These are phyloP conservation scores for Ophioceras dolichostomum DNA, from an alignment of 2,329 filamentous ascomycete species.

Conservation along the genomic window DNA sequence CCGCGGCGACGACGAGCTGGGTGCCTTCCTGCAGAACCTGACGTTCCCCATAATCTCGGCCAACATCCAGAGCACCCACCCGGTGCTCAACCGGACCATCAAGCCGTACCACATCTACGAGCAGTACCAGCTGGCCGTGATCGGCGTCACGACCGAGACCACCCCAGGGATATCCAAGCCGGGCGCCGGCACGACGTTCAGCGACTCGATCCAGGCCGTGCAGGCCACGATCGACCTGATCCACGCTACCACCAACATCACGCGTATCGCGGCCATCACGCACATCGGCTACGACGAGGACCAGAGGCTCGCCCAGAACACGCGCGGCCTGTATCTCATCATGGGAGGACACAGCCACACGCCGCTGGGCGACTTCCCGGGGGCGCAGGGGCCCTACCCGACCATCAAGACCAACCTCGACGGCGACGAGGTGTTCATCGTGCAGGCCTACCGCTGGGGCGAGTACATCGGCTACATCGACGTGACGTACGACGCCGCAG, in stretches of 20 bases:
- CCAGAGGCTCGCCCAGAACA: constrained; percentile 44
- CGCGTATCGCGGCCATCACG: constrained; percentile 52
- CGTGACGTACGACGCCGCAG: constrained; percentile 46
- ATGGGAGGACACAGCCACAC: constrained; percentile 52
- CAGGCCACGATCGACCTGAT: constrained; percentile 52
- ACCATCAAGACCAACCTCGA: constrained; percentile 48
- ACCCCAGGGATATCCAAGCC: constrained; percentile 47
- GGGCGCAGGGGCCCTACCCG: constrained; percentile 47
- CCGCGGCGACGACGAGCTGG: constrained; percentile 49
- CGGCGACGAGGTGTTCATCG: constrained; percentile 56
- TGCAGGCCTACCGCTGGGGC: constrained; percentile 56
- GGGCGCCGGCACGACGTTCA: constrained; percentile 44
- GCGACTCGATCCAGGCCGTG: constrained; percentile 42
- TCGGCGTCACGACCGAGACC: constrained; percentile 50
- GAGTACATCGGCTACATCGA: constrained; percentile 58
- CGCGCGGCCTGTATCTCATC: constrained; percentile 53
- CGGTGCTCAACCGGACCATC: constrained; percentile 47
- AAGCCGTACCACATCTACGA: constrained; percentile 55
- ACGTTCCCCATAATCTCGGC: constrained; percentile 53
- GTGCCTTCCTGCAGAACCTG: constrained; percentile 47
- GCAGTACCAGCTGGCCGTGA: constrained; percentile 46
- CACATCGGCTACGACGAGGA: constrained; percentile 57
- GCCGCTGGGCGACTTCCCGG: constrained; percentile 45
- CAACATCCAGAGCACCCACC: constrained; percentile 49
- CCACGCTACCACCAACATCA: constrained; percentile 47